These are phyloP conservation scores for Citrus unshiu DNA, from an alignment of 345 rosid species.

Conservation along the genomic window DNA sequence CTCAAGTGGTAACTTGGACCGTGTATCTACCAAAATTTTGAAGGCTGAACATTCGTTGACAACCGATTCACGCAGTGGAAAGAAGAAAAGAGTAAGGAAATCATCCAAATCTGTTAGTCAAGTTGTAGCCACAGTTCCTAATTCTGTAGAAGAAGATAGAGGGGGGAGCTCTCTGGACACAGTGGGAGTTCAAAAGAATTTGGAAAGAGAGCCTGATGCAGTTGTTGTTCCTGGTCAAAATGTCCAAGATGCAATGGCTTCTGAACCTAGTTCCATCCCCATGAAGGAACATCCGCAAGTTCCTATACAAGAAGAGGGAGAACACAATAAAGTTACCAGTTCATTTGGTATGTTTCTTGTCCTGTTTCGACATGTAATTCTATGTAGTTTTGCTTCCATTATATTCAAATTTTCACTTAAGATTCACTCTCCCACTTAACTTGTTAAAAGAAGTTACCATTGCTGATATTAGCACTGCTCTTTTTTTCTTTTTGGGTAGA, in stretches of 20 bases:
- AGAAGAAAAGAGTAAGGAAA: constrained; percentile 31
- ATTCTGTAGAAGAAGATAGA: constrained; percentile 12
- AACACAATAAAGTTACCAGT: constrained; percentile 11
- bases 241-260: background rate
- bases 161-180: constrained; percentile 10
- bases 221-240: constrained; percentile 8
- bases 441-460: background rate
- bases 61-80: constrained; percentile 9
- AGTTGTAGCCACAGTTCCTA: constrained; percentile 17
- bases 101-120: constrained; percentile 15
- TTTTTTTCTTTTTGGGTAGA: constrained; percentile 18
- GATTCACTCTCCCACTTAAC: background rate
- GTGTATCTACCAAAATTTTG: constrained; percentile 10
- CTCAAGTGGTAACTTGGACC: constrained; percentile 10
- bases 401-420: background rate
- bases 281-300: constrained; percentile 22
- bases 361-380: background rate
- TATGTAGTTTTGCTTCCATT: background rate
- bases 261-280: constrained; percentile 25
- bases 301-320: constrained; percentile 18
- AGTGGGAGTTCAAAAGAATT: constrained; percentile 9
- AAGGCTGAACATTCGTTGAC: constrained; percentile 12
- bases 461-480: constrained; percentile 10
- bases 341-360: constrained; percentile 23
- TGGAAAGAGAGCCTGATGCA: constrained; percentile 20